phyloP scores from a whole-genome alignment of 139 green algal genomes.

The Spirogloea muscicola region DNA sequence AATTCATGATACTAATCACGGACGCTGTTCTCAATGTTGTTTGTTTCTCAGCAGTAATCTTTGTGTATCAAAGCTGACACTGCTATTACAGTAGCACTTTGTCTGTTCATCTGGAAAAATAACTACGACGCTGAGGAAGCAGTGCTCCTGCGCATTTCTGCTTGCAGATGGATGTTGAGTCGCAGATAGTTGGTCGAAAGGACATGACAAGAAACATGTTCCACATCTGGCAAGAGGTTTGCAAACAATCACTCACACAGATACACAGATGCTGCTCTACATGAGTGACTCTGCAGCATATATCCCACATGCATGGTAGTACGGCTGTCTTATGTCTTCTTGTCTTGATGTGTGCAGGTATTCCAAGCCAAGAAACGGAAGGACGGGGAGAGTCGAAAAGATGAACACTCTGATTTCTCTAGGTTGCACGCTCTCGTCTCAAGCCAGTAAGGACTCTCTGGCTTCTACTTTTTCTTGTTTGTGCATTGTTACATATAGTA shows the following conservation, averaged over 20 bases:
- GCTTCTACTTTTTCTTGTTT: neutral
- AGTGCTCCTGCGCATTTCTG: too few relatives aligned
- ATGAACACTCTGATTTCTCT: neutral
- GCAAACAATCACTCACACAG: neutral
- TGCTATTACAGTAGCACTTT: too few relatives aligned
- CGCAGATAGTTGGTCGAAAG: slow-evolving; percentile 38
- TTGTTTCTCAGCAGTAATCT: too few relatives aligned
- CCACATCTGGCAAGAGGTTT: slow-evolving; percentile 42
- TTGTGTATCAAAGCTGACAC: too few relatives aligned
- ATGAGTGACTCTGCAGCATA: neutral
- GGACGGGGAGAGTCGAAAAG: neutral
- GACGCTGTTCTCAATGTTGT: too few relatives aligned
- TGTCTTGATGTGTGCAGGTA: neutral
- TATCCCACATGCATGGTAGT: neutral
- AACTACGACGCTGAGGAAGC: too few relatives aligned
- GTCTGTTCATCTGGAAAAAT: too few relatives aligned
- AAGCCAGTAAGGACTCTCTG: neutral
- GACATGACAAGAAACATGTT: slow-evolving; percentile 37
- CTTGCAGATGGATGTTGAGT: slow-evolving; percentile 25
- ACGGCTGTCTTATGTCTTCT: neutral
- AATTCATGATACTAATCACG: too few relatives aligned
- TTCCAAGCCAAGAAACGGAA: neutral
- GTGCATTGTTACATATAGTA: neutral
- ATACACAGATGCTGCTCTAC: neutral
- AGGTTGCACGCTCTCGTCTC: neutral